Evolutionary conservation across 768 basidiomycete genomes (phyloP), one percentile per base, ranked within the genome.

Genomic region (Mycena rosella): DNA sequence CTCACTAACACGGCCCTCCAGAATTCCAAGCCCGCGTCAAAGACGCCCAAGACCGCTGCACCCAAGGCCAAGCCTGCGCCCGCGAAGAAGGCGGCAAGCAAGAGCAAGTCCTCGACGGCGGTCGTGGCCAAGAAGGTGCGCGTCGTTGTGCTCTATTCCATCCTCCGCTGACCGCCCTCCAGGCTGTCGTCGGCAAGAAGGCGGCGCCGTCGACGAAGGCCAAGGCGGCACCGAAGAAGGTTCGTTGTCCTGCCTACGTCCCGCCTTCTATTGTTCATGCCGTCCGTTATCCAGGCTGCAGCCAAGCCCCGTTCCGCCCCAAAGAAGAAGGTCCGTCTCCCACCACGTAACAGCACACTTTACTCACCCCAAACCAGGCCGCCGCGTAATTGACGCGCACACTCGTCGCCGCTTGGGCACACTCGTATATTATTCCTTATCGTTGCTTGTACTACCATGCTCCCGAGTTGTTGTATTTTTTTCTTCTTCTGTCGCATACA

Each of bases 61-160:
- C 5, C 69, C 20, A 63, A 60, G 65, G 27, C 64, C 32, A 42
- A 53, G 24, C 38, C 61, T 26, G 36, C 61, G 15, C 36, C 44
- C 18, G 22, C 45, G 5, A 68, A 68, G 67, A 53, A 58, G 42
- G 2, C 29, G 9, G 36, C 57, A 15, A 26, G 22, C 49, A 68
- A 68, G 55, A 8, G 55, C 29, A 67, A 61, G 38, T 26, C 65
- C 6, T n/a, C n/a, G n/a, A 53, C 65, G 20, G 42, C 60, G 24
- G 51, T 53, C 7, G 67, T 63, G 32, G 65, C 65, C n/a, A 67
- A 70, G 60, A 65, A 65, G 60, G 69, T 69, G 4, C 24, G 63
- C 47, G 22, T 24, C 42, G 13, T 44, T 22, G 18, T 22, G 29
- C 26, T 15, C 9, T 22, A 13, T 22, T 7, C 24, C 1, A 3